Evolutionary conservation across 768 basidiomycete genomes (phyloP), one percentile per base, ranked within the genome.

Genomic region (Boletus huronensis): DNA sequence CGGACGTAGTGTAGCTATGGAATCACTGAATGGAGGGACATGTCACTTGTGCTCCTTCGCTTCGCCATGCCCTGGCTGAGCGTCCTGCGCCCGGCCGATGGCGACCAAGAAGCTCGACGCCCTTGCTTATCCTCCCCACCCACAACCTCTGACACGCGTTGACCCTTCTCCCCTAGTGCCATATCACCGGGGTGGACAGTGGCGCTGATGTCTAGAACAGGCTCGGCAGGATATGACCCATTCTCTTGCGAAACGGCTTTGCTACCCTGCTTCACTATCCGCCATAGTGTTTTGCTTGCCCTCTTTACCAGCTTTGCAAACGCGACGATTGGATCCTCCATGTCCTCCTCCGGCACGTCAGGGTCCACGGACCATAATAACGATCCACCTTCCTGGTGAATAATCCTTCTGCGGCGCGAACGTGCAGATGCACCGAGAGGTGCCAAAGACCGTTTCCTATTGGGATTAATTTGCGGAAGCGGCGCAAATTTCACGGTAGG

Each of bases 401-500:
- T 43, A n/a, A 11, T 43, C 9, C 29, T 58, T 52, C 29, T 68
- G 59, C 62, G 70, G 56, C 67, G 67, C 54, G 59, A 56, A 45
- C 72, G 70, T 17, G 78, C 81, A 31, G 82, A 77, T 56, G 82
- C 77, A 5, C 84, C 84, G 3, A 85, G 68, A 6, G 83, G 84
- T 5, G 73, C 71, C 35, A 72, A 64, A 6, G 76, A 80, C 21
- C 77, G 75, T 42, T 79, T 76, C 59, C 77, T 77, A 21, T 77
- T 74, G 3, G 79, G 79, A 19, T 75, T 80, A 1, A 77, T 65
- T 53, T 79, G 72, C 1, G 84, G 84, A 23, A 86, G 69, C 0
- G 84, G 84, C 1, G 84, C 84, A 51, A 86, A 86, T 57, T 74
- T 79, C 41, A 86, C 77, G 47, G 71, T 77, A 36, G 62, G 66